Base-by-base conservation (phyloP, 192 early-diverging fungal species). In the Hyaloraphidium curvatum region DNA sequence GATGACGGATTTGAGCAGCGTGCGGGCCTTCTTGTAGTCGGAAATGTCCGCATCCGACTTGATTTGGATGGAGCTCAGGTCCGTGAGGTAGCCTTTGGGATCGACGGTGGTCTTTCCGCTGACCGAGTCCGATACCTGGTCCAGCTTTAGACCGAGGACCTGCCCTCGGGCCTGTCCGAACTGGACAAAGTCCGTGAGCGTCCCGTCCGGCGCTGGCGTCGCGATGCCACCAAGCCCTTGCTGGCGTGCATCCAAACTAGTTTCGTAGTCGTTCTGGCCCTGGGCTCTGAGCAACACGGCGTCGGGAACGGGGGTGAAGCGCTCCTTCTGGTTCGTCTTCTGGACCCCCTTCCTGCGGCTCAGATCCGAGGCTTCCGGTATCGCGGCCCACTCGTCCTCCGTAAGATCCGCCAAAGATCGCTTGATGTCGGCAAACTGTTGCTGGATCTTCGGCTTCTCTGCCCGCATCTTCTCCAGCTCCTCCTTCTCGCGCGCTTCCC, bases 41-140 rank as follows among this genome's bases (percentile, higher is more conserved):
- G 70, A 73, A 39, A 80, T 77, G 65, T 91, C 88, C 1, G 89
- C 79, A 7, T 79, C 82, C 37, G 70, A 82, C 53, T 83, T 86
- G 25, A 85, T 73, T 0, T 78, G 78, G 1, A 90, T 70, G 54
- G 80, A 82, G 62, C 82, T 84, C 13, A 98, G 74, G 50, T 84
- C 91, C 1, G 95, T 95, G 39, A 98, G 62, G 60, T 98, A 98
- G 9, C 95, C 95, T 30, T 88, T 89, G 2, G 92, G 84, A 52
- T 98, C 92, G 41, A 97, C 75, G 9, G 82, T 91, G 1, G 87
- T 87, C 65, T 86, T 73, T 11, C 89, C 89, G 2, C 80, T 74
- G 3, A 76, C 79, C 1, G 88, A 89, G 58, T 93, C 89, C 2
- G 88, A 87, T 21, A 84, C 78, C 55, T 89, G 83, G 70, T 94